Conservation (phyloP, 805 yeast genomes). For the Candida sonorensis region DNA sequence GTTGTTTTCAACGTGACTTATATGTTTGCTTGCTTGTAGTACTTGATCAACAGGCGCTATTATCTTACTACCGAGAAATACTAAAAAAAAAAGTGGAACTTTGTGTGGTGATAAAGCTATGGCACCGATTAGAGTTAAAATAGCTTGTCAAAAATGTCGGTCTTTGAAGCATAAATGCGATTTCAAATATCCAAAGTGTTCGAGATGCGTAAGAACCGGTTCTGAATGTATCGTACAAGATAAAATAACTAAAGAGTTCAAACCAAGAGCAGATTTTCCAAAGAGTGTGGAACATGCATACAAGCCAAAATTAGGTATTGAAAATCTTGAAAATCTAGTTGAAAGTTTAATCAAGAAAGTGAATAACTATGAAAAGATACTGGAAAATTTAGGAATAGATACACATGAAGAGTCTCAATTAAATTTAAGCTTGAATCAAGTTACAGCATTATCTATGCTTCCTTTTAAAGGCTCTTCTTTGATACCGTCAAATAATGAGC, state of each 20-base stretch:
- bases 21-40: too few relatives aligned
- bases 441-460: slow-evolving; percentile 10
- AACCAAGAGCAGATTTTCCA: slow-evolving; percentile 3
- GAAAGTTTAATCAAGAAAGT: neutral
- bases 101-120: too few relatives aligned
- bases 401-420: neutral
- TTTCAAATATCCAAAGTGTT: slow-evolving; percentile 17
- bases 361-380: neutral
- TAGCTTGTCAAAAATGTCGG: slow-evolving; percentile 21
- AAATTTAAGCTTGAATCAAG: slow-evolving; percentile 7
- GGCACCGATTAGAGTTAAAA: slow-evolving; percentile 5
- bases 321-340: neutral
- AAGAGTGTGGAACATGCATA: neutral
- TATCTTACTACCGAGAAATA: too few relatives aligned
- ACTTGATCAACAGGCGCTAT: too few relatives aligned
- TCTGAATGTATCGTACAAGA: slow-evolving; percentile 15
- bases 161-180: slow-evolving; percentile 19
- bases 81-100: too few relatives aligned
- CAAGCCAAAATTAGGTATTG: neutral
- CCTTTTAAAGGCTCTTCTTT: slow-evolving; percentile 8
- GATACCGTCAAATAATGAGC: neutral
- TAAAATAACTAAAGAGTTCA: slow-evolving; percentile 11
- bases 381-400: slow-evolving; percentile 3
- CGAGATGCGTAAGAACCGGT: slow-evolving; percentile 14
- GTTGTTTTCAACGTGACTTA: too few relatives aligned